Evolutionary conservation across 2,329 filamentous ascomycete genomes (phyloP), one percentile per base, ranked within the genome.

Genomic region (Colletotrichum tropicale): DNA sequence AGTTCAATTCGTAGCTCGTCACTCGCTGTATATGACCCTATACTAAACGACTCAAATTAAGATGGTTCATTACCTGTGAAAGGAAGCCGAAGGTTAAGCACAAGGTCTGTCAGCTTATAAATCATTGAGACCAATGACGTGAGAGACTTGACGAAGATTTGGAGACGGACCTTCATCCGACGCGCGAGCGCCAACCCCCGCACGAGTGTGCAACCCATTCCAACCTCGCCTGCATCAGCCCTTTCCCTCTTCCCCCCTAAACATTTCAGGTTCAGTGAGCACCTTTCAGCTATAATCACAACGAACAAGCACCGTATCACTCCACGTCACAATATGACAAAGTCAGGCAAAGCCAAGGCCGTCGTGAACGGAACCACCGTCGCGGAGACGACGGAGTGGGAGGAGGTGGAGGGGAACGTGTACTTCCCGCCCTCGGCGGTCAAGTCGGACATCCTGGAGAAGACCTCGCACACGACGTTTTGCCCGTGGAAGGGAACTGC

Each of bases 401-500:
- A 88, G 32, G 86, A 91, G 4, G 89, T 92, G 38, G 91, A 92
- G 78, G 90, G 90, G 30, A 91, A 91, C 81, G 86, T 91, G 75
- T 92, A 92, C 80, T 89, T 90, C 79, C 88, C 88, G 56, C 87
- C 86, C 1, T 83, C 85, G 9, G 81, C 86, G 9, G 81, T 91
- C 76, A 85, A 87, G 76, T 81, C 84, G 38, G 83, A 87, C 71
- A 84, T 84, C 77, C 86, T 91, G 76, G 82, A 80, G 55, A 77
- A 77, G 68, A 89, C 89, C 8, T 82, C 85, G 16, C 85, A 87
- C 13, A 85, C 83, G 56, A 91, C 90, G 0, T 82, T 85, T 65
- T 92, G 90, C 72, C 86, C 87, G 0, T 92, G 90, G 89, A 92
- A 92, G 80, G 90, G 90, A 4, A 84, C 87, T 34, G 90, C 90